A percentile compares a stretch with the other conserved stretches of the same genome.
These are phyloP conservation scores for Arctium lappa DNA, from an alignment of 129 eudicot species.

Conservation along the genomic window DNA sequence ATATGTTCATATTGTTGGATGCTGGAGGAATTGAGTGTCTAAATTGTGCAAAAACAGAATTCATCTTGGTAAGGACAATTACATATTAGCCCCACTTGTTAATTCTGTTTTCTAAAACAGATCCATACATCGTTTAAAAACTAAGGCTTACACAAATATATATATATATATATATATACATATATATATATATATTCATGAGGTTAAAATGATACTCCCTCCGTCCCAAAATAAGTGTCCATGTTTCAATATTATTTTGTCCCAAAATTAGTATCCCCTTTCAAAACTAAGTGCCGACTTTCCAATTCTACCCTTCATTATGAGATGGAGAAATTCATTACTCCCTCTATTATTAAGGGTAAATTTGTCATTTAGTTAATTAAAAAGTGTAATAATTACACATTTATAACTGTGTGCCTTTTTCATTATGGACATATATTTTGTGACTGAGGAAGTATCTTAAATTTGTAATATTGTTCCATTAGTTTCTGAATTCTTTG, in stretches of 20 bases:
- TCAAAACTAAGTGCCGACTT: not conserved
- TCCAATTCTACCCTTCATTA: not conserved
- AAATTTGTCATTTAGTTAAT: not conserved
- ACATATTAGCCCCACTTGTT: conserved; percentile 6
- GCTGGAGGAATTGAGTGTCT: conserved; percentile 90
- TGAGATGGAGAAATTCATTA: not conserved
- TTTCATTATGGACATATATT: not conserved
- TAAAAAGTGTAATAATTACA: not conserved
- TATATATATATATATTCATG: not conserved
- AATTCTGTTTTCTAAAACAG: not conserved
- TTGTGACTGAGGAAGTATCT: not conserved
- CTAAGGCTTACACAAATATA: not conserved
- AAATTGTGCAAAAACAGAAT: conserved; percentile 65
- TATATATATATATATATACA: not conserved
- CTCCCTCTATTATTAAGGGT: not conserved
- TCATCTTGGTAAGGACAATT: conserved; percentile 55
- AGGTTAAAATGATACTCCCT: not conserved
- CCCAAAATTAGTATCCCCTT: not conserved
- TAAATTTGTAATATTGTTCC: not conserved
- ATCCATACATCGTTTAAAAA: not conserved
- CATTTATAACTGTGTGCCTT: not conserved
- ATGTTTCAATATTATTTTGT: not conserved
- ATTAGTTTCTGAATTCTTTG: not conserved
- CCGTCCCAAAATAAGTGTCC: not conserved
- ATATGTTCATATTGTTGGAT: conserved; percentile 80